Percentiles rank a stretch among this genome's conserved stretches.
Conservation (phyloP, 2,329 filamentous ascomycete species). For the Sphaerulina populicola region DNA sequence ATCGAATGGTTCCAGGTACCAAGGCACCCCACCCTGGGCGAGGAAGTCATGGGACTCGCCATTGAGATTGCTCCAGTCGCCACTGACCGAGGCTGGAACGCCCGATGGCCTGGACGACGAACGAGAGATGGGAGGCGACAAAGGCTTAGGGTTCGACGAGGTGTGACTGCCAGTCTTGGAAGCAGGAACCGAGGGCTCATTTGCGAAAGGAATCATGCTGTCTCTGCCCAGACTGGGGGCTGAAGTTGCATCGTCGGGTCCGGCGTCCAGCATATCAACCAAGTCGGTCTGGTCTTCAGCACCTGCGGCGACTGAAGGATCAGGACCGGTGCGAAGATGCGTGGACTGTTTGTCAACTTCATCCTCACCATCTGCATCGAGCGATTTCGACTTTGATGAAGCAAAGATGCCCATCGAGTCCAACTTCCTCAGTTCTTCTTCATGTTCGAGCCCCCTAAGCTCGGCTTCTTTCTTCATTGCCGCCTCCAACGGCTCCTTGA, state of each 20-base stretch:
- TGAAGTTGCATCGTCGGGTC: constrained; percentile 25
- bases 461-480: constrained; percentile 76
- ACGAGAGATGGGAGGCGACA: constrained; percentile 31
- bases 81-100: constrained; percentile 12
- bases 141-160: constrained; percentile 20
- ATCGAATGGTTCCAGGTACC: constrained; percentile 78
- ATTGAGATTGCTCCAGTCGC: constrained; percentile 10
- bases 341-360: constrained; percentile 21
- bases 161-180: constrained; percentile 22
- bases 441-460: constrained; percentile 60
- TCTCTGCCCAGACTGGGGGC: constrained; percentile 20
- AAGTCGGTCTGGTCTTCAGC: constrained; percentile 24
- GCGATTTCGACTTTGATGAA: constrained; percentile 34
- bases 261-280: constrained; percentile 28
- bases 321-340: constrained; percentile 25
- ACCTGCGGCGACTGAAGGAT: constrained; percentile 38
- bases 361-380: constrained; percentile 46
- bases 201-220: constrained; percentile 15
- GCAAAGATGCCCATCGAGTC: constrained; percentile 57
- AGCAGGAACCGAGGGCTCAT: constrained; percentile 20
- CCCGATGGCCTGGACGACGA: constrained; percentile 17
- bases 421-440: constrained; percentile 63
- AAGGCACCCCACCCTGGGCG: constrained; percentile 69
- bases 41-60: constrained; percentile 35
- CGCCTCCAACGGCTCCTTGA: constrained; percentile 68